Conservation (phyloP, 129 eudicot genomes). For the Daucus carota region DNA sequence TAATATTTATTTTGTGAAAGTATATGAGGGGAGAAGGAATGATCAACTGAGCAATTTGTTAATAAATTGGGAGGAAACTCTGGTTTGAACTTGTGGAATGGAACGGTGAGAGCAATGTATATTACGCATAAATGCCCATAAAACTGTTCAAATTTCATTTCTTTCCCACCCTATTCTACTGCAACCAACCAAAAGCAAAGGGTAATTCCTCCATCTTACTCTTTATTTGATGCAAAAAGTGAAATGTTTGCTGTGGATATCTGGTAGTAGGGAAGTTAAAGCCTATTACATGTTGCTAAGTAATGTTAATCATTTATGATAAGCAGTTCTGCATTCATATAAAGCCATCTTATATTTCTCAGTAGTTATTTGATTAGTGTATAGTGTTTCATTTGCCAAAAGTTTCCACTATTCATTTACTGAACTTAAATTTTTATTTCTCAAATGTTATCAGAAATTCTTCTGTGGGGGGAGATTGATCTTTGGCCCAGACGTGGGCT, state of each 20-base stretch:
- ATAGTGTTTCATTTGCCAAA: not conserved
- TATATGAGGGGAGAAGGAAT: not conserved
- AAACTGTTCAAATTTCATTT: not conserved
- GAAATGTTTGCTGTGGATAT: not conserved
- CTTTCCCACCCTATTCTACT: not conserved
- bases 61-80: not conserved
- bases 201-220: not conserved
- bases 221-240: not conserved
- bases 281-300: not conserved
- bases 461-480: slow-evolving; percentile 83
- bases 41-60: not conserved
- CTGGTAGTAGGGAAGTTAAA: not conserved
- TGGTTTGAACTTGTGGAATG: not conserved
- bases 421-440: not conserved
- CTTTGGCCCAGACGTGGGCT: slow-evolving; percentile 85
- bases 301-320: not conserved
- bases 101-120: not conserved
- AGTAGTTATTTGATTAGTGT: not conserved
- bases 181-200: not conserved
- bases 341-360: too few relatives aligned
- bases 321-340: not conserved
- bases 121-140: not conserved
- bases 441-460: slow-evolving; percentile 53
- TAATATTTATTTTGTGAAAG: not conserved
- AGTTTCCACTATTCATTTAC: not conserved